Conservation (phyloP, 148 eudicot species). For the Persicaria tinctoria region DNA sequence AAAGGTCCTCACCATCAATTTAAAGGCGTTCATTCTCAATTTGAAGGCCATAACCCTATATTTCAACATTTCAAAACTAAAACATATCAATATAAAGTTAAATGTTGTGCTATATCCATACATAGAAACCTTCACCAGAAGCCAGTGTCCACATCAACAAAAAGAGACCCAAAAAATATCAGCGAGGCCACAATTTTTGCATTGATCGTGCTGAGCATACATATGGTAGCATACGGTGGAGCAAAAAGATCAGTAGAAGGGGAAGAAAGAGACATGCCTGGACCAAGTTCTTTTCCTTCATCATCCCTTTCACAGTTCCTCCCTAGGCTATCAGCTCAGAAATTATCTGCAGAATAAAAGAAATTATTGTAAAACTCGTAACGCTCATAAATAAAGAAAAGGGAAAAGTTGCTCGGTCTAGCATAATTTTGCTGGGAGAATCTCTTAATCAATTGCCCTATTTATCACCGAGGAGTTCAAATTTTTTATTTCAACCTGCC, state of each 20-base stretch:
- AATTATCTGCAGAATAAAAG: conserved; percentile 51
- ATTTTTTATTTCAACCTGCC: too few relatives aligned
- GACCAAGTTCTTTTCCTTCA: conserved; percentile 81
- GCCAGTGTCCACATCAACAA: neutral
- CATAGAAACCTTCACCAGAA: neutral
- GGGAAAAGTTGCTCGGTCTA: neutral
- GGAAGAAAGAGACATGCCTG: conserved; percentile 46
- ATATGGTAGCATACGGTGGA: neutral
- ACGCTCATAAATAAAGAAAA: neutral
- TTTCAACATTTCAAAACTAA: too few relatives aligned
- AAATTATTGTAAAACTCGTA: neutral
- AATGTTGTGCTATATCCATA: too few relatives aligned
- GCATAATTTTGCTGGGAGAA: neutral
- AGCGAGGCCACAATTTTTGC: neutral
- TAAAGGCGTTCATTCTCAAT: too few relatives aligned
- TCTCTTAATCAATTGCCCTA: neutral
- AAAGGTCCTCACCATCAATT: too few relatives aligned
- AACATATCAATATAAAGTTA: too few relatives aligned
- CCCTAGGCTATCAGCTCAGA: conserved; percentile 89
- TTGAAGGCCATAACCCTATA: too few relatives aligned
- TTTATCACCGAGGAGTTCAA: too few relatives aligned
- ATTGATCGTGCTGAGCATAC: neutral
- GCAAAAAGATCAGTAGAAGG: neutral
- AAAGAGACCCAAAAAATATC: neutral
- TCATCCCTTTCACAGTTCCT: conserved; percentile 89